phyloP scores from a whole-genome alignment of 805 yeast species.

The Teunomyces gatunensis region DNA sequence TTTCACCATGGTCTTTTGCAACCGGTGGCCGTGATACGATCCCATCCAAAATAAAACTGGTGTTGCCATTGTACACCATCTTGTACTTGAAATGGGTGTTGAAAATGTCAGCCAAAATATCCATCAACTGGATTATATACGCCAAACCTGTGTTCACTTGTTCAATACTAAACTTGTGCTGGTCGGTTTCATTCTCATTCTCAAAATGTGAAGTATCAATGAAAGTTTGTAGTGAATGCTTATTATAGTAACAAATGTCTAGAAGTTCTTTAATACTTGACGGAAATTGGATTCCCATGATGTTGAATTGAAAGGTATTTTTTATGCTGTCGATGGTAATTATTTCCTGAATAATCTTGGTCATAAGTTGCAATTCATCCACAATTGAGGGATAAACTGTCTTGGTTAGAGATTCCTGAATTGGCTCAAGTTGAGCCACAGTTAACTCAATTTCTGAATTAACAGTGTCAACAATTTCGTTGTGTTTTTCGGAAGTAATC shows the following conservation, averaged over 20 bases:
- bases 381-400: constrained; percentile 23
- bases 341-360: constrained; percentile 20
- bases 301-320: constrained; percentile 23
- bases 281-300: constrained; percentile 38
- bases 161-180: constrained; percentile 14
- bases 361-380: constrained; percentile 11
- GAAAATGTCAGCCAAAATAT: constrained; percentile 23
- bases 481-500: constrained; percentile 14
- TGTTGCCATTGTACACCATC: constrained; percentile 22
- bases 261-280: constrained; percentile 27
- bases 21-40: constrained; percentile 4
- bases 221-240: constrained; percentile 1
- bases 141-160: constrained; percentile 33
- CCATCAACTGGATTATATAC: constrained; percentile 28
- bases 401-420: constrained; percentile 20
- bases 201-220: background rate
- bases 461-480: constrained; percentile 14
- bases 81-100: constrained; percentile 25
- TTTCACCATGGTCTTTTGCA: background rate
- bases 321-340: constrained; percentile 25
- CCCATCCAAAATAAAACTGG: constrained; percentile 24
- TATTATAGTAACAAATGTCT: constrained; percentile 26
- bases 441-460: constrained; percentile 23
- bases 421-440: constrained; percentile 26
- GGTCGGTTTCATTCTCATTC: constrained; percentile 10